Evolutionary conservation across 495 filamentous ascomycete species (phyloP).

Genomic region (Haplographium delicatum): DNA sequence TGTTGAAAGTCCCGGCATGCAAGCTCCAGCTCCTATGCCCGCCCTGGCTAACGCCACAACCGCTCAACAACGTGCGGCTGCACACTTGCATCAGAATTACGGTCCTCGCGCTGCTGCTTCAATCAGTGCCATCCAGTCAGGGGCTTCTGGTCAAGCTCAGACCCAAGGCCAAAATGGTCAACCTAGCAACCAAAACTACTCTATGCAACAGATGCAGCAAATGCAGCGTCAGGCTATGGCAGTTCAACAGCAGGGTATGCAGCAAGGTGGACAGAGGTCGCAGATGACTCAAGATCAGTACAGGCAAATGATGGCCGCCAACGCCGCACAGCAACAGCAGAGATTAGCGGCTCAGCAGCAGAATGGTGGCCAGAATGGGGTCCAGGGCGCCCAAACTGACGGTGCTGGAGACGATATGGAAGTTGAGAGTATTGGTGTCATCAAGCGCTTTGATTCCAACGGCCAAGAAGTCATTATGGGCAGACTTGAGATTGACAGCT

Average conservation of each 20-base stretch:
- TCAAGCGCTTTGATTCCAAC: constrained; percentile 37
- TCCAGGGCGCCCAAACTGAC: constrained; percentile 60
- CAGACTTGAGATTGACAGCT: constrained; percentile 50
- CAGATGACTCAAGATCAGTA: constrained; percentile 21
- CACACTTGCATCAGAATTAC: constrained; percentile 63
- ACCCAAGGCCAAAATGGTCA: constrained; percentile 5
- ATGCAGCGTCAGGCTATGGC: constrained; percentile 12
- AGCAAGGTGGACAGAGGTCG: constrained; percentile 30
- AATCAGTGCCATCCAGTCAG: constrained; percentile 55
- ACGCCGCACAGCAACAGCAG: constrained; percentile 11
- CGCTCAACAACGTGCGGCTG: constrained; percentile 61
- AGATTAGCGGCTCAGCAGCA: constrained; percentile 7
- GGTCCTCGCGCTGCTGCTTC: constrained; percentile 65
- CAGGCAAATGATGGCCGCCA: constrained; percentile 10
- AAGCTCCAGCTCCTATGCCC: constrained; percentile 23
- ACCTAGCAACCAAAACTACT: constrained; percentile 12
- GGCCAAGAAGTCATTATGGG: constrained; percentile 40
- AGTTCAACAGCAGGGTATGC: constrained; percentile 19
- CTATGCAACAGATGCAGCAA: constrained; percentile 16
- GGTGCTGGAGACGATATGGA: constrained; percentile 59
- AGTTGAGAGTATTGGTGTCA: constrained; percentile 49
- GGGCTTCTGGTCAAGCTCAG: constrained; percentile 2
- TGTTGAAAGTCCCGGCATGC: constrained; percentile 40
- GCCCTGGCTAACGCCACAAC: constrained; percentile 27
- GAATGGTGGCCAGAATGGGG: constrained; percentile 25